Evolutionary conservation across 225 moss, liverwort and hornwort genomes (phyloP), one percentile per base, ranked within the genome.

Genomic region (Antitrichia curtipendula): DNA sequence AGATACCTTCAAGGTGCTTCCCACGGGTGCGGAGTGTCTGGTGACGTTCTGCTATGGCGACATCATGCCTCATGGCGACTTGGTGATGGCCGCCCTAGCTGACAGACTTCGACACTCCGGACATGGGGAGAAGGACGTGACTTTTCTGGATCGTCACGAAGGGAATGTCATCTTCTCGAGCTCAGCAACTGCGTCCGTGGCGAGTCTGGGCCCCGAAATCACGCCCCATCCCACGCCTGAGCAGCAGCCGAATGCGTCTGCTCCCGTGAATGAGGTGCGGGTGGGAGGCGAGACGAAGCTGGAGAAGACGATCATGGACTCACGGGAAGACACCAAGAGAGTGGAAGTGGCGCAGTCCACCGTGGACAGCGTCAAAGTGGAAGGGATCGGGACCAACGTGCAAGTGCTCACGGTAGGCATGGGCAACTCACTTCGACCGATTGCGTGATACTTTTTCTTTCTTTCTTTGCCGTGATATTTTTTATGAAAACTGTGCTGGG

Each of bases 41-140:
- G 95, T 97, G n/a, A 97, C 99, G 7, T 97, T 95, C 89, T 95
- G 95, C 66, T 96, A 90, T 82, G 96, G 96, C 53, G 97, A 97
- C 85, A 93, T 90, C 23, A 97, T 99, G 97, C 99, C 99, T 28
- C 92, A 92, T 78, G 98, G 98, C 58, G 98, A 99, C 90, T 84
- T 97, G 88, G 96, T 99, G 31, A 91, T 99, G 91, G 96, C 93
- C 83, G 93, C 94, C 36, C 84, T 99, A 74, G 97, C 97, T 43
- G 96, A 97, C 76, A 94, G 91, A 64, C 86, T 99, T 40, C 95
- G 94, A 75, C 92, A 91, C 65, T 92, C 91, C 21, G 88, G 89
- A 59, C 86, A 82, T 10, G 93, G 90, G 45, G 86, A 92, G 54
- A 69, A 72, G 22, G 95, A 91, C 7, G 95, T 81, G n/a, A 70